Evolutionary conservation across 2,329 filamentous ascomycete genomes (phyloP).

Genomic region (Xylaria sp.): DNA sequence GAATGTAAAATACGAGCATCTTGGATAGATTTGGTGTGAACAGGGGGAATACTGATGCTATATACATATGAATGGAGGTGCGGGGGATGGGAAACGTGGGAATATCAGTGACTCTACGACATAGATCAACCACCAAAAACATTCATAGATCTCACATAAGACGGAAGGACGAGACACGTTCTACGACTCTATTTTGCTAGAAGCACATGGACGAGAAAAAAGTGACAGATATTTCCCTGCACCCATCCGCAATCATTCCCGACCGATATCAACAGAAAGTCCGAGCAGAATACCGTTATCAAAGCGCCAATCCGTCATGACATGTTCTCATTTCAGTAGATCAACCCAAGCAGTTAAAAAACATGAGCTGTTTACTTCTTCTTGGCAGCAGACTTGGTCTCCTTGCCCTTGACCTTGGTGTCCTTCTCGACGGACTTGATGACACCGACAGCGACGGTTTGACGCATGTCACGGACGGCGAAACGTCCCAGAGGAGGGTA

Average conservation of each 20-base stretch:
- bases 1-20: neutral
- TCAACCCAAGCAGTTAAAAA: slow-evolving; percentile 24
- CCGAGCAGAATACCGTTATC: slow-evolving; percentile 35
- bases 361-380: slow-evolving; percentile 67
- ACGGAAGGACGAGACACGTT: slow-evolving; percentile 14
- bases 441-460: slow-evolving; percentile 91
- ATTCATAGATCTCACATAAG: neutral
- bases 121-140: neutral
- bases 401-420: slow-evolving; percentile 62
- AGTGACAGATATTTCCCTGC: slow-evolving; percentile 22
- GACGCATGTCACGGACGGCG: slow-evolving; percentile 98
- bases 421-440: slow-evolving; percentile 85
- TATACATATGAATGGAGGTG: neutral
- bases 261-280: slow-evolving; percentile 32
- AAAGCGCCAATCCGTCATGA: slow-evolving; percentile 39
- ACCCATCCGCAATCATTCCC: slow-evolving; percentile 30
- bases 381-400: slow-evolving; percentile 71
- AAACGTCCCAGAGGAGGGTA: slow-evolving; percentile 99
- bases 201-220: slow-evolving; percentile 32
- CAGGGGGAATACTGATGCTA: no score
- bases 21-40: neutral
- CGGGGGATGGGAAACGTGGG: neutral
- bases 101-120: neutral
- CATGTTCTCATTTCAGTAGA: slow-evolving; percentile 27
- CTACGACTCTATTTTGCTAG: slow-evolving; percentile 35